phyloP scores from a whole-genome alignment of 225 moss, liverwort and hornwort genomes.

The Antitrichia curtipendula region DNA sequence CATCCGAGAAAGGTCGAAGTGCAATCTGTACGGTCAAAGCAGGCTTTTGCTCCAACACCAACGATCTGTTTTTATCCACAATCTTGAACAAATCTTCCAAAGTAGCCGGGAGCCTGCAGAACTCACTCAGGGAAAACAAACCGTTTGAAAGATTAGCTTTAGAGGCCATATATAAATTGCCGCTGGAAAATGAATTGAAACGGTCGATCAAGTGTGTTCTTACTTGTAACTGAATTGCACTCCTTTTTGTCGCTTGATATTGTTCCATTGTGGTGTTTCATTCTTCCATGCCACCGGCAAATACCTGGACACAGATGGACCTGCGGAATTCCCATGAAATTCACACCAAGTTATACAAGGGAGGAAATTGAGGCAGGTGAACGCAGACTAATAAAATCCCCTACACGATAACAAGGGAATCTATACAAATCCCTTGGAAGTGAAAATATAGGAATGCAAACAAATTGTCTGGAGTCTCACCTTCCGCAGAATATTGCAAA shows the following conservation, averaged over 20 bases:
- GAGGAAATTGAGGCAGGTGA: neutral
- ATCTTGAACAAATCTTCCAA: neutral
- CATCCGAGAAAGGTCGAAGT: slow-evolving; percentile 18
- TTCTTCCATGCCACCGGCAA: neutral
- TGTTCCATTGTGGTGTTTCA: neutral
- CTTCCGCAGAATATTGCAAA: neutral
- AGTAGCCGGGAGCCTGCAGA: neutral
- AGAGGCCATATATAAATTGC: too few species aligned
- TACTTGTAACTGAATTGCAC: neutral
- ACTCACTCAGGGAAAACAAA: neutral
- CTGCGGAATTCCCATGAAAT: neutral
- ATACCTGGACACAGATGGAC: neutral
- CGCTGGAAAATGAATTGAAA: neutral
- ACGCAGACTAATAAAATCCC: neutral
- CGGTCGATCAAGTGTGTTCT: neutral
- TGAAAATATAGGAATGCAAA: neutral
- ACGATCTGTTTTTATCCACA: neutral
- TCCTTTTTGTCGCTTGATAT: neutral
- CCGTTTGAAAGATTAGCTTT: neutral
- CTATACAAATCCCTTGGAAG: too few species aligned
- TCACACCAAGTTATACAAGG: too few species aligned
- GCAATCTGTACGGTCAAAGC: slow-evolving; percentile 11
- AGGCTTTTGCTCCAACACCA: neutral
- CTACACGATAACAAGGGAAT: neutral
- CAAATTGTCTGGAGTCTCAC: neutral